phyloP scores from a whole-genome alignment of 345 rosid genomes.

The Hypericum androsaemum region DNA sequence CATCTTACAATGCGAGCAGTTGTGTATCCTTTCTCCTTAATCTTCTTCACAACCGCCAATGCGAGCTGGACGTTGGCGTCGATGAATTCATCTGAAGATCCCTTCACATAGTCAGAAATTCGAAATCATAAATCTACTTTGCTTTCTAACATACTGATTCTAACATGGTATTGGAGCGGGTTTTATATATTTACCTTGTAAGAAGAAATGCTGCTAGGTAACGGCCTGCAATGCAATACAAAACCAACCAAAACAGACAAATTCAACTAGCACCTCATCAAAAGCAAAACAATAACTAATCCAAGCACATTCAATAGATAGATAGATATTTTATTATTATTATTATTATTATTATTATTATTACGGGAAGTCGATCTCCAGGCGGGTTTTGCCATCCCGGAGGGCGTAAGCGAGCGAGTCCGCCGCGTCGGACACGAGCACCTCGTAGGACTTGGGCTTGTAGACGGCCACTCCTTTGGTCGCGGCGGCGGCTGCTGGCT shows the following conservation, averaged over 20 bases:
- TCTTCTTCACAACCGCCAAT: slow-evolving; percentile 65
- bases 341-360: no score
- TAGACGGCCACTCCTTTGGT: slow-evolving; percentile 69
- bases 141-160: background rate
- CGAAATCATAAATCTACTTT: slow-evolving; percentile 15
- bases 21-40: slow-evolving; percentile 57
- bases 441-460: slow-evolving; percentile 86
- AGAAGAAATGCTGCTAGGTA: slow-evolving; percentile 78
- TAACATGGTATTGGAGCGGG: no score
- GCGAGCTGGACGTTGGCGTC: slow-evolving; percentile 91
- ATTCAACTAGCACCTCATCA: background rate
- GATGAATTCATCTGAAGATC: slow-evolving; percentile 91
- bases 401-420: slow-evolving; percentile 63
- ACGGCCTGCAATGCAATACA: slow-evolving; percentile 41
- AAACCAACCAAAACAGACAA: background rate
- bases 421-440: slow-evolving; percentile 70
- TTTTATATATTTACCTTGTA: slow-evolving; percentile 50
- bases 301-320: background rate
- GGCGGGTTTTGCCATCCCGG: slow-evolving; percentile 56
- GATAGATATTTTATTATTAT: no score
- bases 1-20: slow-evolving; percentile 73
- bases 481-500: slow-evolving; percentile 9
- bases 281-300: background rate
- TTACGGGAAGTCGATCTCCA: slow-evolving; percentile 95
- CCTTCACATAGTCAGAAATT: slow-evolving; percentile 54